Evolutionary conservation across 495 filamentous ascomycete species (phyloP).

Genomic region (Lasiosphaeria hispida): DNA sequence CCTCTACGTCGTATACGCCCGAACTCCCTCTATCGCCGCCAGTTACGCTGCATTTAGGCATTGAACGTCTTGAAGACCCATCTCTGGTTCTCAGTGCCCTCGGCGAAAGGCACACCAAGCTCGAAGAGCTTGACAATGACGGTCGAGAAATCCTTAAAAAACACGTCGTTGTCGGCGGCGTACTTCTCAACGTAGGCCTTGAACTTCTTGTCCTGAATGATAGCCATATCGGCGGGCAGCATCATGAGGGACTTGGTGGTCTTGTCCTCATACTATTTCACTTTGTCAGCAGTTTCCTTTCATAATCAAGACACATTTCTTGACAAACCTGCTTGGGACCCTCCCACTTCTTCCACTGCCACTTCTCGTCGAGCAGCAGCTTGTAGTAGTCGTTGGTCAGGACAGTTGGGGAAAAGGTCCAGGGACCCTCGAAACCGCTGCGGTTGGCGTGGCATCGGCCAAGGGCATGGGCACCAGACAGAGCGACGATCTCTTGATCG

Average conservation of each 20-base stretch:
- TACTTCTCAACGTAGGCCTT: conserved; percentile 80
- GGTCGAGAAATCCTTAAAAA: conserved; percentile 89
- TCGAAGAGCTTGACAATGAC: conserved; percentile 83
- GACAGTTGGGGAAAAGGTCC: conserved; percentile 94
- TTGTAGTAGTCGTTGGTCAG: conserved; percentile 94
- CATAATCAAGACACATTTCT: neutral
- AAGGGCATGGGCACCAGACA: conserved; percentile 86
- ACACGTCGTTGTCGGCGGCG: conserved; percentile 84
- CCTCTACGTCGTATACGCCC: too few relatives aligned
- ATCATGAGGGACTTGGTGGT: conserved; percentile 89
- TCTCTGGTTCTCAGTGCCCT: conserved; percentile 61
- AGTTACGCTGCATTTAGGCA: conserved; percentile 14
- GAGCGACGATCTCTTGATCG: conserved; percentile 92
- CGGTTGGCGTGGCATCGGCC: conserved; percentile 90
- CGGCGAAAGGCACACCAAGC: conserved; percentile 86
- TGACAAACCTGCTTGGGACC: conserved; percentile 60
- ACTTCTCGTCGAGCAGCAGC: conserved; percentile 87
- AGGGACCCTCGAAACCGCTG: conserved; percentile 85
- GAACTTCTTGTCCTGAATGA: conserved; percentile 88
- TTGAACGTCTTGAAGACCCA: conserved; percentile 69
- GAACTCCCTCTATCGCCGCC: neutral
- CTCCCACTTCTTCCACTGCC: conserved; percentile 90
- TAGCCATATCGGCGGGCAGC: conserved; percentile 86
- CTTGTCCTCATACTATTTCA: conserved; percentile 74
- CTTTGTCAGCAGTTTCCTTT: neutral